These are phyloP conservation scores for Beverwykella pulmonaria DNA, from an alignment of 495 filamentous ascomycete genomes.

Conservation along the genomic window DNA sequence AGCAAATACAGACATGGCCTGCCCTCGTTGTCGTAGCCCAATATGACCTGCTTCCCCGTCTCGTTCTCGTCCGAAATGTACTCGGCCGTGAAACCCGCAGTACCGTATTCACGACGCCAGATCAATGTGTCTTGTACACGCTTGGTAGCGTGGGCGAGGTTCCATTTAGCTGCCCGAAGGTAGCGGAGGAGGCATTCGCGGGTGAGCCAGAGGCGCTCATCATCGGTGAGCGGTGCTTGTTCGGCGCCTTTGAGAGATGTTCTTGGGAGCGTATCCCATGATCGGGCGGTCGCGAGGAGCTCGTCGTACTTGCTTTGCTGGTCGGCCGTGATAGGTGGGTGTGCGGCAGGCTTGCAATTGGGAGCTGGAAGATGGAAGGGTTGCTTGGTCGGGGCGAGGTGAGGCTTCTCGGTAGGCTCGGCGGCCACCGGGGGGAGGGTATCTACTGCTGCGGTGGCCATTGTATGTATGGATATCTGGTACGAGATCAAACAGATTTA, in stretches of 20 bases:
- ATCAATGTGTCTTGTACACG: conserved; percentile 76
- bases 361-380: conserved; percentile 69
- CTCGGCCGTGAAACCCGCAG: conserved; percentile 71
- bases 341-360: conserved; percentile 55
- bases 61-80: conserved; percentile 89
- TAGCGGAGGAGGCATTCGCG: conserved; percentile 91
- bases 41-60: conserved; percentile 88
- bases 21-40: conserved; percentile 82
- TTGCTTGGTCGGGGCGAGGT: conserved; percentile 56
- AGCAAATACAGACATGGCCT: conserved; percentile 87
- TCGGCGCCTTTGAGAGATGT: conserved; percentile 61
- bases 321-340: conserved; percentile 65
- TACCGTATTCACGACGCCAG: conserved; percentile 88
- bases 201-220: conserved; percentile 86
- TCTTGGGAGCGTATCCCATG: conserved; percentile 71
- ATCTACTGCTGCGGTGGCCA: conserved; percentile 14
- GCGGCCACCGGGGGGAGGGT: neutral
- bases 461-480: neutral
- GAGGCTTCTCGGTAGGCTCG: conserved; percentile 4
- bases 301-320: conserved; percentile 81
- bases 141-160: conserved; percentile 70
- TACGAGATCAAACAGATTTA: neutral
- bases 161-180: conserved; percentile 92
- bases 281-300: conserved; percentile 66
- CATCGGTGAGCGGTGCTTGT: conserved; percentile 67